Evolutionary conservation across 192 early-diverging fungal species (phyloP).

Genomic region (Linnemannia elongata): DNA sequence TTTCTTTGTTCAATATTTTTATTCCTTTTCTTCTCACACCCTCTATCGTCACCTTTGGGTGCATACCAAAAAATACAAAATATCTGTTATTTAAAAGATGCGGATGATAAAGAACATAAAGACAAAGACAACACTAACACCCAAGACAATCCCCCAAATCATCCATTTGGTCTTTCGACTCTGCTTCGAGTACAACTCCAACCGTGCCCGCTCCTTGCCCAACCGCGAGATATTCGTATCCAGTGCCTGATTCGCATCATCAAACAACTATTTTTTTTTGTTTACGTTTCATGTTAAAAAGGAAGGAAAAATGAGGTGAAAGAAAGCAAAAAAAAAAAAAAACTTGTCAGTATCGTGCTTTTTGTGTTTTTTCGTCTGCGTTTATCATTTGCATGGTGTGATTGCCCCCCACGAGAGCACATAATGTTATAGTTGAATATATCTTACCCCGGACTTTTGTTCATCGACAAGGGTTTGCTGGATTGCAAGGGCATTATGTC

Average conservation of each 20-base stretch:
- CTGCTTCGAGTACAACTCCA: constrained; percentile 52
- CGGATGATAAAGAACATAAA: constrained; percentile 56
- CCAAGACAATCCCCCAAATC: constrained; percentile 54
- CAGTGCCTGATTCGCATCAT: constrained; percentile 46
- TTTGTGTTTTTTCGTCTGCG: too few relatives aligned
- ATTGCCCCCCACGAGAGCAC: too few relatives aligned
- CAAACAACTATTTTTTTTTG: constrained; percentile 19
- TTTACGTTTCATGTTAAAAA: background rate
- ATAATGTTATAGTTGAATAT: background rate
- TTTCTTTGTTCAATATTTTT: background rate
- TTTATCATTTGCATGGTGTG: too few relatives aligned
- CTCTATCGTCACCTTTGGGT: background rate
- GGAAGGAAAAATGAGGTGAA: background rate
- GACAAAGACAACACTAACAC: constrained; percentile 47
- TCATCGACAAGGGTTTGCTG: constrained; percentile 43
- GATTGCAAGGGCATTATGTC: constrained; percentile 48
- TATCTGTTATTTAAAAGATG: constrained; percentile 24
- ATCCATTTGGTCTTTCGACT: constrained; percentile 56
- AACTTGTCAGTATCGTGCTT: too few relatives aligned
- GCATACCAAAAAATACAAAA: background rate
- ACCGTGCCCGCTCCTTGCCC: constrained; percentile 37
- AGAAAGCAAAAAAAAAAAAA: background rate
- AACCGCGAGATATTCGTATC: constrained; percentile 49
- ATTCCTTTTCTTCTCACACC: background rate
- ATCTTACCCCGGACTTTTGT: constrained; percentile 33